Base-by-base conservation (phyloP, 2,329 filamentous ascomycete species). In the Microsporum ferrugineum region DNA sequence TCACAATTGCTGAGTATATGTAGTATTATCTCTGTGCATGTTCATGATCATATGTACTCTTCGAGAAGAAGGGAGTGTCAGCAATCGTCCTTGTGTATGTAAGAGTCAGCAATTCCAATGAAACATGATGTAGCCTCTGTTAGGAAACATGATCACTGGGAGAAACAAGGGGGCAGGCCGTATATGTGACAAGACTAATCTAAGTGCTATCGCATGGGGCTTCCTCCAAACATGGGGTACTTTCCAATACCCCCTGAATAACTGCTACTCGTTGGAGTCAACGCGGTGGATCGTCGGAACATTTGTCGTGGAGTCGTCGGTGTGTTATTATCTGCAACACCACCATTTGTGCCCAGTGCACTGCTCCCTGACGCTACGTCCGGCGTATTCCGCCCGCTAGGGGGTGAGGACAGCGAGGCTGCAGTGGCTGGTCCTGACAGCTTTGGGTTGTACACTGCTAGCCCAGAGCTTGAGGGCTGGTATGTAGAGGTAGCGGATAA, bases 211-310 rank as follows among this genome's bases (percentile, higher is more conserved):
- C 58, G 62, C 58, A 62, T 63, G 38, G 62, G 62, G 17, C 62
- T 63, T 33, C 62, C 62, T 58, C 62, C 62, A 60, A 63, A 63
- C 36, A 58, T 57, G 14, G 59, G 34, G 41, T 53, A 8, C 36
- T 41, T 53, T 36, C 33, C 39, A 59, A 36, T 14, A 31, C n/a
- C 31, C n/a, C 62, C 62, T 8, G 61, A 66, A 66, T 76, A 77
- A 31, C 68, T 75, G 49, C 72, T 73, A 63, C 75, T 76, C 60
- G 73, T 76, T 6, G 75, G 75, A 0, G 75, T 77, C 55, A 77
- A 64, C 33, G 74, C 73, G 61, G 75, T 72, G 2, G 73, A 74
- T 61, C 75, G 70, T 62, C 75, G 65, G 63, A 76, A 76, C 27
- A 68, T 71, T 65, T 76, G 75, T 27, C 74, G 68, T n/a, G 75